Evolutionary conservation across 257 asterid species (phyloP).

Genomic region (Solanum chmielewskii): DNA sequence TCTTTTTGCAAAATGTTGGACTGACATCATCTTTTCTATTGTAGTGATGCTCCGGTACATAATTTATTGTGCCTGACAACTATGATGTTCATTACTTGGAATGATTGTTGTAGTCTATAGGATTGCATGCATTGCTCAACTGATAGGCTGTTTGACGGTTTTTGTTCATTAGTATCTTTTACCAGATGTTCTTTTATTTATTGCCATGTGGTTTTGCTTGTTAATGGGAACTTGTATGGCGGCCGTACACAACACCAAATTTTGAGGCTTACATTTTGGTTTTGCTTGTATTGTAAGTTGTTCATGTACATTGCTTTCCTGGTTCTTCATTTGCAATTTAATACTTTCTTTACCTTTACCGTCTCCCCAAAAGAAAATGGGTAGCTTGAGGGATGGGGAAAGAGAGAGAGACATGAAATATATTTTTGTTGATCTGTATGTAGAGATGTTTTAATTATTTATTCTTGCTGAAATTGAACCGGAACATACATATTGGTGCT

Average conservation of each 20-base stretch:
- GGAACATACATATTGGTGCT: background rate
- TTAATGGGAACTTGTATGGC: background rate
- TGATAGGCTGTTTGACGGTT: background rate
- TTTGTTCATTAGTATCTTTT: background rate
- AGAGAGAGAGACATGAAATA: background rate
- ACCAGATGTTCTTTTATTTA: background rate
- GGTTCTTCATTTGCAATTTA: background rate
- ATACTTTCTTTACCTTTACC: background rate
- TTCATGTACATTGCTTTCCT: background rate
- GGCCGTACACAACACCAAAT: background rate
- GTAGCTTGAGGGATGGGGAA: background rate
- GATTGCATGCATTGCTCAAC: background rate
- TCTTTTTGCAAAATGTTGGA: background rate
- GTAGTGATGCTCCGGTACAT: background rate
- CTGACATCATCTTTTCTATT: background rate
- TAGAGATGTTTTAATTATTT: background rate
- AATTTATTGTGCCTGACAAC: background rate
- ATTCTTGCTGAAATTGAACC: background rate
- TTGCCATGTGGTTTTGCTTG: background rate
- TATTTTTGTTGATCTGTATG: background rate
- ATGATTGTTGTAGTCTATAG: background rate
- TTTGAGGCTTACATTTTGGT: background rate
- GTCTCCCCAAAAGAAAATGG: background rate
- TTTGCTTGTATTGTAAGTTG: background rate
- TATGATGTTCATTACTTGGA: background rate